These are phyloP conservation scores for Dendrostoma leiphaemia DNA, from an alignment of 2,329 filamentous ascomycete species.

Conservation along the genomic window DNA sequence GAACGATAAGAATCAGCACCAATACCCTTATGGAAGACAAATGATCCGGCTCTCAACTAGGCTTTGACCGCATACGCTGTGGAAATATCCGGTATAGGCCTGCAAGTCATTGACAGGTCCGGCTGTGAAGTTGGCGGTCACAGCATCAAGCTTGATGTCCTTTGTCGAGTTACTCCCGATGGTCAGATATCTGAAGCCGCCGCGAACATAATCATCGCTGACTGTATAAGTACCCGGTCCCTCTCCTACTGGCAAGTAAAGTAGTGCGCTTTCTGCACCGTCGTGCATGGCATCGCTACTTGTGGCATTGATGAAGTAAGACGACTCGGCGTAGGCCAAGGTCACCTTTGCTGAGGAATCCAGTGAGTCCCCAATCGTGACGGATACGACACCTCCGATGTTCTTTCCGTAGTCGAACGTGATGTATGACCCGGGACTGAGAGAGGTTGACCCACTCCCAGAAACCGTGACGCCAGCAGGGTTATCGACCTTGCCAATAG, in stretches of 20 bases:
- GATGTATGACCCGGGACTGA: conserved; percentile 15
- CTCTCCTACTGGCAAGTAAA: neutral
- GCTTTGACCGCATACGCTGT: conserved; percentile 29
- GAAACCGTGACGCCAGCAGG: neutral
- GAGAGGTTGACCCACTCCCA: neutral
- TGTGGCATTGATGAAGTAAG: neutral
- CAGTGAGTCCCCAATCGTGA: neutral
- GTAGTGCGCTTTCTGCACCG: neutral
- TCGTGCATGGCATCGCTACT: conserved; percentile 2
- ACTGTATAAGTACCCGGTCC: conserved; percentile 1
- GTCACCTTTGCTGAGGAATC: neutral
- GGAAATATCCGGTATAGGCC: conserved; percentile 27
- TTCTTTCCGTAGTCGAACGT: conserved; percentile 20
- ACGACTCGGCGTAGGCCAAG: conserved; percentile 5
- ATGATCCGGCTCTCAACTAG: neutral
- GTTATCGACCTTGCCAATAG: neutral
- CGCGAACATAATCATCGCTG: conserved; percentile 33
- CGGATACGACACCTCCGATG: neutral
- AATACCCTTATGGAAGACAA: neutral
- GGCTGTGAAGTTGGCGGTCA: conserved; percentile 42
- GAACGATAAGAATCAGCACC: neutral
- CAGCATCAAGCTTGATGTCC: conserved; percentile 32
- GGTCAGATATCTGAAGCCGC: conserved; percentile 44
- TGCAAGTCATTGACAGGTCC: conserved; percentile 28
- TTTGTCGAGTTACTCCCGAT: conserved; percentile 36